Percentiles rank a stretch among this genome's conserved stretches.
These are phyloP conservation scores for Rhodomyrtus tomentosa DNA, from an alignment of 345 rosid genomes.

Conservation along the genomic window DNA sequence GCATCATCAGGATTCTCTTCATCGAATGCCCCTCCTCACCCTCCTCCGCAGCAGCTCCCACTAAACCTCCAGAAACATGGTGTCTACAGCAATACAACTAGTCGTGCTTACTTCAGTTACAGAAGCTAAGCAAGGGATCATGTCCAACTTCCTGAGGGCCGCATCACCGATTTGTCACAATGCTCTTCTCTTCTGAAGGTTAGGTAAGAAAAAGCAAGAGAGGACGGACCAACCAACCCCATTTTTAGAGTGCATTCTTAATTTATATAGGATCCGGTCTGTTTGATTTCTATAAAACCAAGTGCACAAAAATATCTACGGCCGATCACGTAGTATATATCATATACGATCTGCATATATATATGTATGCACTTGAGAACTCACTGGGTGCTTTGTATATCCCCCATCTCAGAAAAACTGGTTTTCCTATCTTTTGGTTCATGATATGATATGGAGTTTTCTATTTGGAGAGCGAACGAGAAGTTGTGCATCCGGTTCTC, in stretches of 20 bases:
- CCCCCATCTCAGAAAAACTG: neutral
- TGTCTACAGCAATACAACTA: neutral
- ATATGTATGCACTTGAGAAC: neutral
- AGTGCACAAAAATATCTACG: neutral
- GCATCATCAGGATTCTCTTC: constrained; percentile 99
- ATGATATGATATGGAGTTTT: neutral
- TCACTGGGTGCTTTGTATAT: neutral
- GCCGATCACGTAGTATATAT: neutral
- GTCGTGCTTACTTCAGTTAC: neutral
- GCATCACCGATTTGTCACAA: neutral
- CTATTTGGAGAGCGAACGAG: neutral
- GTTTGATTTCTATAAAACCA: neutral
- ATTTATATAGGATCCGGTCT: neutral
- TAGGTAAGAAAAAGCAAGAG: neutral
- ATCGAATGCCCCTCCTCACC: constrained; percentile 20
- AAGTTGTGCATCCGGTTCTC: neutral
- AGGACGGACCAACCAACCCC: neutral
- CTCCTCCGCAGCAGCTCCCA: constrained; percentile 30
- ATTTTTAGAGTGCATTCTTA: neutral
- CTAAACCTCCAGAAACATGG: neutral
- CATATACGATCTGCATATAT: neutral
- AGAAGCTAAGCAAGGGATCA: neutral
- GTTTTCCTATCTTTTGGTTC: neutral
- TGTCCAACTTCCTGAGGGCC: neutral
- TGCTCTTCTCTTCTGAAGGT: neutral